These are phyloP conservation scores for Pinus tabuliformis DNA, from an alignment of 75 land plant species.

Conservation along the genomic window DNA sequence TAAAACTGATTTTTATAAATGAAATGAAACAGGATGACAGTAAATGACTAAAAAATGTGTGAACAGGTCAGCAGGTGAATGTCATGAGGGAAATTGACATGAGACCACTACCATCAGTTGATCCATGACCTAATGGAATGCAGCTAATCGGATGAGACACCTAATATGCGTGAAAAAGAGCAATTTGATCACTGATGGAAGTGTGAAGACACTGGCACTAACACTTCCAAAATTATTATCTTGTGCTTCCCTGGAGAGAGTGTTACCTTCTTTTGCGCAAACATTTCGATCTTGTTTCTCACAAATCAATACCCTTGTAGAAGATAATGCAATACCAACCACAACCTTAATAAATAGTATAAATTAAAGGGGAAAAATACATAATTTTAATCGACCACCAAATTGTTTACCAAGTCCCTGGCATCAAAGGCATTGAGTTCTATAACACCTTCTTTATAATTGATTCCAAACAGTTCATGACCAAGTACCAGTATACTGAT, in stretches of 20 bases:
- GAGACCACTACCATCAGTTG: too few relatives aligned
- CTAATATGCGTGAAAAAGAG: too few relatives aligned
- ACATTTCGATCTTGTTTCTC: constrained; percentile 98
- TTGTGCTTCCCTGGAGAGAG: constrained; percentile 89
- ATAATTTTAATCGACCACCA: too few relatives aligned
- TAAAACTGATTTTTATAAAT: too few relatives aligned
- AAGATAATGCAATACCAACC: not conserved
- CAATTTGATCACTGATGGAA: too few relatives aligned
- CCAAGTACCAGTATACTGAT: constrained; percentile 96
- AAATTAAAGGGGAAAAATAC: not conserved
- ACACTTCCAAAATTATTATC: constrained; percentile 40
- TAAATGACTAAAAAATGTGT: too few relatives aligned
- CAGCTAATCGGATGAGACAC: too few relatives aligned
- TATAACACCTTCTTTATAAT: constrained; percentile 83
- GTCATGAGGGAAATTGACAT: too few relatives aligned
- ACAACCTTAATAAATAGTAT: not conserved
- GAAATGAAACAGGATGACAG: too few relatives aligned
- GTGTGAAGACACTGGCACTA: too few relatives aligned
- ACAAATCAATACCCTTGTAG: constrained; percentile 87
- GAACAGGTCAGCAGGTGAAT: too few relatives aligned
- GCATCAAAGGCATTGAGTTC: constrained; percentile 99
- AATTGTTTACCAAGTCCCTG: constrained; percentile 34
- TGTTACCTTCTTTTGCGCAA: constrained; percentile 97
- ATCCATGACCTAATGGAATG: too few relatives aligned
- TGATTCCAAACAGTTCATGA: constrained; percentile 88